phyloP scores from a whole-genome alignment of 768 basidiomycete genomes.

The Multifurca ochricompacta region DNA sequence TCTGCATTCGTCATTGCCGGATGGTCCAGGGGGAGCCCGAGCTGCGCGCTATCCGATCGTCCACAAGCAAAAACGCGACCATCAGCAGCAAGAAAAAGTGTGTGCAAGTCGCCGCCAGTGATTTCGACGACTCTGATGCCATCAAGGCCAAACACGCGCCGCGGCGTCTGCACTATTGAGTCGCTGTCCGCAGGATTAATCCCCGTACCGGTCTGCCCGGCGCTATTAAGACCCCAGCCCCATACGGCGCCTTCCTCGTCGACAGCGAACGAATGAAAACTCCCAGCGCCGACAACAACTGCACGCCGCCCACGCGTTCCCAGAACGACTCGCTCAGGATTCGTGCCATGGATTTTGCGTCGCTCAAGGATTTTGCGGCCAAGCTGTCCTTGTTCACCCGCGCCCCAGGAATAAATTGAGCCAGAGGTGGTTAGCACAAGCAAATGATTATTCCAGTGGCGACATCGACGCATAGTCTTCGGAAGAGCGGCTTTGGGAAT shows the following conservation, averaged over 20 bases:
- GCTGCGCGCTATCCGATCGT: slow-evolving; percentile 73
- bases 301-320: slow-evolving; percentile 56
- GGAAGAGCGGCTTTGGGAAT: slow-evolving; percentile 53
- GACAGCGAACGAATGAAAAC: slow-evolving; percentile 86
- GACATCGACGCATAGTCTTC: slow-evolving; percentile 61
- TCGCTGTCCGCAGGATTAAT: slow-evolving; percentile 37
- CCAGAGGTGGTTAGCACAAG: slow-evolving; percentile 85
- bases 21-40: slow-evolving; percentile 71
- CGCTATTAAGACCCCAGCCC: slow-evolving; percentile 95
- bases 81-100: slow-evolving; percentile 75
- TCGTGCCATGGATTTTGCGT: slow-evolving; percentile 81
- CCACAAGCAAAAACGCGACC: slow-evolving; percentile 87
- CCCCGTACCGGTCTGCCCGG: slow-evolving; percentile 71
- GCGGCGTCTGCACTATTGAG: slow-evolving; percentile 55
- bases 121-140: slow-evolving; percentile 60
- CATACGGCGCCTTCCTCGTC: slow-evolving; percentile 77
- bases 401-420: slow-evolving; percentile 82
- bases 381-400: slow-evolving; percentile 84
- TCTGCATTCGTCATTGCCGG: slow-evolving; percentile 50
- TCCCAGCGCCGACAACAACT: slow-evolving; percentile 70
- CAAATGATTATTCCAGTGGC: slow-evolving; percentile 86
- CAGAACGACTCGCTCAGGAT: slow-evolving; percentile 80
- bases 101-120: slow-evolving; percentile 79
- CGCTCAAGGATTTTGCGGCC: slow-evolving; percentile 87
- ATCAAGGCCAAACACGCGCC: slow-evolving; percentile 55